Conservation (phyloP, 164 flowering plant genomes). For the Kalanchoe fedtschenkoi region DNA sequence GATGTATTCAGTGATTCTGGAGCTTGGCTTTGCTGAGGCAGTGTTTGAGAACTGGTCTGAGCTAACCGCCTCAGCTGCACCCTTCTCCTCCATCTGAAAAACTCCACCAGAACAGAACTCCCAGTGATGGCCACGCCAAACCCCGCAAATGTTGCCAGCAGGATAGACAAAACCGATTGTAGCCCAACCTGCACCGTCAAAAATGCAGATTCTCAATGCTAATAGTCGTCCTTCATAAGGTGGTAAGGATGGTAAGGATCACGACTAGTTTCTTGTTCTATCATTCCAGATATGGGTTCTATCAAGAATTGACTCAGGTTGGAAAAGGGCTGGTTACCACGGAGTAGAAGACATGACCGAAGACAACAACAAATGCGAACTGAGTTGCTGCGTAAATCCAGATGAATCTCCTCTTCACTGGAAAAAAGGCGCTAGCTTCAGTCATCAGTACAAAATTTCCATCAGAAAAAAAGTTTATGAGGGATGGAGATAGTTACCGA, state of each 20-base stretch:
- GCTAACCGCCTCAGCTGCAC: neutral
- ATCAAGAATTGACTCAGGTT: neutral
- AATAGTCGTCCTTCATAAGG: neutral
- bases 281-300: neutral
- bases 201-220: neutral
- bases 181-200: conserved; percentile 39
- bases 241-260: neutral
- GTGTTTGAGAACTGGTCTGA: neutral
- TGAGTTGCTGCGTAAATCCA: conserved; percentile 86
- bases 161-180: conserved; percentile 63
- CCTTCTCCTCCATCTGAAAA: conserved; percentile 57
- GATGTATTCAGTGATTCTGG: neutral
- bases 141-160: conserved; percentile 79
- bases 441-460: neutral
- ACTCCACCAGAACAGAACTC: conserved; percentile 58
- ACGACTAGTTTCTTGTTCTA: neutral
- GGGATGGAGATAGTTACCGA: neutral
- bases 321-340: conserved; percentile 47
- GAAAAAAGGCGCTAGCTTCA: neutral
- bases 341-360: conserved; percentile 77
- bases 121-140: conserved; percentile 82
- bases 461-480: neutral
- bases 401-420: conserved; percentile 64
- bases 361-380: conserved; percentile 76
- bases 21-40: neutral